These are phyloP conservation scores for Cordia subcordata DNA, from an alignment of 257 asterid species.

Conservation along the genomic window DNA sequence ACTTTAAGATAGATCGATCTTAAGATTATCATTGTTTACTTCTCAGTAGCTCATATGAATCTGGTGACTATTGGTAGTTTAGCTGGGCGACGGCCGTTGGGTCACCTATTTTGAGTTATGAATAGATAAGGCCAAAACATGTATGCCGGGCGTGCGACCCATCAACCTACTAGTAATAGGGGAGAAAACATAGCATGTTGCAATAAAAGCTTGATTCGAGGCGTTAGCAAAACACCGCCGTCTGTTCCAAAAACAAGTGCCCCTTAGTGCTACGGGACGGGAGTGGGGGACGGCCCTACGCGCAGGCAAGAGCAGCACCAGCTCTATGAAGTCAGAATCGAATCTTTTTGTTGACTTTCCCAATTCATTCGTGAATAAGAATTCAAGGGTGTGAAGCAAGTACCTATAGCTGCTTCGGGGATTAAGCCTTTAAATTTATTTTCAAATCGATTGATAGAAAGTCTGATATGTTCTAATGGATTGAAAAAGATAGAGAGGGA, in stretches of 20 bases:
- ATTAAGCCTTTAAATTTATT: too few species aligned
- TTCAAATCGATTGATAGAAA: background rate
- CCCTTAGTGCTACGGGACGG: background rate
- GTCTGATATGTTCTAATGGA: slow-evolving; percentile 1
- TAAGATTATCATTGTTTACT: slow-evolving; percentile 7
- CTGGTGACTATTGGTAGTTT: background rate
- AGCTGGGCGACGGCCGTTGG: accelerated
- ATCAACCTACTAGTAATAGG: slow-evolving; percentile 7
- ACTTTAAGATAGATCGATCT: background rate
- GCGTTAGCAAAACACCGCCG: slow-evolving; percentile 1
- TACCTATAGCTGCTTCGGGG: too few species aligned
- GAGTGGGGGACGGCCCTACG: background rate
- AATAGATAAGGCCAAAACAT: slow-evolving; percentile 1
- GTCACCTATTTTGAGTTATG: slow-evolving; percentile 1
- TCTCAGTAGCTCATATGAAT: slow-evolving; percentile 8
- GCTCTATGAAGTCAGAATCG: background rate
- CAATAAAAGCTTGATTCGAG: slow-evolving; percentile 14
- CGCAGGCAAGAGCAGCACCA: background rate
- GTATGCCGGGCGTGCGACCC: background rate
- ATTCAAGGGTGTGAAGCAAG: too few species aligned
- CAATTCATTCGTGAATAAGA: background rate
- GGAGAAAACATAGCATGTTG: slow-evolving; percentile 1
- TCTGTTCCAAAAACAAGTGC: too few species aligned
- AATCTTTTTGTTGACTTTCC: slow-evolving; percentile 5
- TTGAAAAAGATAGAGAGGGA: slow-evolving; percentile 1